Evolutionary conservation across 2,329 filamentous ascomycete genomes (phyloP), one percentile per base, ranked within the genome.

Genomic region (Colletotrichum orchidophilum): DNA sequence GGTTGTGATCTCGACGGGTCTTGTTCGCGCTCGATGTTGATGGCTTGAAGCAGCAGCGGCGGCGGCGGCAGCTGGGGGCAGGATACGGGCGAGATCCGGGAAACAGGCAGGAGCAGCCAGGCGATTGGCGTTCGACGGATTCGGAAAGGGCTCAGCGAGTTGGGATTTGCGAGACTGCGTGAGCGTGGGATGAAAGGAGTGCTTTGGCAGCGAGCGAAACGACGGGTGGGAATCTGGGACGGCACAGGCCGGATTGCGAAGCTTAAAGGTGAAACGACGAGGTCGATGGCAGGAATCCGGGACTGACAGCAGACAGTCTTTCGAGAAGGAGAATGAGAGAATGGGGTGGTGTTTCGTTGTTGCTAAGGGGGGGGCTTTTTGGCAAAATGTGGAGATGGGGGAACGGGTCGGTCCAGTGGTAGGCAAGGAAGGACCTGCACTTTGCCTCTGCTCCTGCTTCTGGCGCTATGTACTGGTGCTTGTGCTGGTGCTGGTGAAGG

Each of bases 181-280:
- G 63, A 60, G 55, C 49, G 42, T 50, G 29, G 29, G 13, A 29
- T 35, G 12, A 57, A 59, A 31, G 49, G 52, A 35, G 53, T 31
- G 61, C 60, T 26, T 58, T 65, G 58, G 42, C 69, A 63, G 69
- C 69, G 69, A 71, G 59, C 53, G 69, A 63, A 71, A 63, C 69
- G 64, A 52, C 46, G 64, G 46, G 69, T 69, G 64, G 69, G 58
- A 71, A 63, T 63, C 64, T 71, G 58, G 69, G 64, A 71, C 69
- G 64, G 69, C 69, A 71, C 65, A 71, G 69, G 69, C 69, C 69
- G 69, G 64, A 69, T 69, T 68, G 64, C 69, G 69, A 71, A 71
- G 64, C 68, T 71, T 70, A 64, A 72, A 72, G 50, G 66, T 72
- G 70, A 72, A 72, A 72, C 70, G 70, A 72, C 55, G 65, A 71